Percentiles rank a stretch among this genome's conserved stretches.
phyloP scores from a whole-genome alignment of 345 rosid genomes.

The Populus pruinosa region DNA sequence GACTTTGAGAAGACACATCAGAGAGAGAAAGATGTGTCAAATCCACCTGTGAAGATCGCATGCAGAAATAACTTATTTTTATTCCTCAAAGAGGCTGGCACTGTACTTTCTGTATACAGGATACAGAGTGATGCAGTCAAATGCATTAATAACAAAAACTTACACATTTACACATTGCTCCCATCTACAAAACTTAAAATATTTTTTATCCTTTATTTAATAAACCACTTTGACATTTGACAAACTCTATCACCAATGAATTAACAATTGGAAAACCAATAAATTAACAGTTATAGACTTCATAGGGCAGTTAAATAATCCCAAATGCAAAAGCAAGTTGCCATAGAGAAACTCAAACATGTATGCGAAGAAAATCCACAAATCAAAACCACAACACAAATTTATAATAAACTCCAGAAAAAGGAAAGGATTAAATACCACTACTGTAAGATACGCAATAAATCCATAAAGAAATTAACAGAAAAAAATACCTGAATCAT shows the following conservation, averaged over 20 bases:
- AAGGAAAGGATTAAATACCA: not conserved
- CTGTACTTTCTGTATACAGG: not conserved
- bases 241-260: not conserved
- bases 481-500: constrained; percentile 45
- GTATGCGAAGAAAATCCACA: constrained; percentile 5
- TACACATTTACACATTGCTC: not conserved
- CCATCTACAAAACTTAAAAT: not conserved
- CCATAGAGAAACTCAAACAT: not conserved
- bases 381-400: not conserved
- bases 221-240: not conserved
- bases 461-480: not conserved
- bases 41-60: not conserved
- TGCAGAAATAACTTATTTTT: not conserved
- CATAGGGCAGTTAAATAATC: not conserved
- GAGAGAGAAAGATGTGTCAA: not conserved
- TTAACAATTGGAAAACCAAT: not conserved
- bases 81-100: not conserved
- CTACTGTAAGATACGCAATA: not conserved
- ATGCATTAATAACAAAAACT: not conserved
- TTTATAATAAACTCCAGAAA: not conserved
- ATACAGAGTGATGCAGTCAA: not conserved
- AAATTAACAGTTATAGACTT: not conserved
- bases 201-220: not conserved
- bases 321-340: constrained; percentile 2
- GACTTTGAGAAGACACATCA: not conserved